Evolutionary conservation across 148 eudicot species (phyloP), one percentile per base, ranked within the genome.

Genomic region (Nepenthes gracilis): DNA sequence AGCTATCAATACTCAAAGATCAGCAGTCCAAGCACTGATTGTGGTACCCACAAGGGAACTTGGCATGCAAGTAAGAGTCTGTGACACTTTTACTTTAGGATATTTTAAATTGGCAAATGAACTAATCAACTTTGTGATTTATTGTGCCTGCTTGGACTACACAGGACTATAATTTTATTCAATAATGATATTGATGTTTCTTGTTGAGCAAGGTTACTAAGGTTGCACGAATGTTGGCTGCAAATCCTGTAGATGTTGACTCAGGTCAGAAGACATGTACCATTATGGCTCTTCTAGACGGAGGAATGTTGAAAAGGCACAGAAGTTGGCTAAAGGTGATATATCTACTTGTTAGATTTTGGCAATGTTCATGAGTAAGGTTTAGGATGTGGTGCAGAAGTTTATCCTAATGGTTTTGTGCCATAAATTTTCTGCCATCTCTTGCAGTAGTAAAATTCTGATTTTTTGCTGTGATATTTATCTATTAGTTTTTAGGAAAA

Each of bases 41-140:
- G 87, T 88, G 70, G 96, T 93, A 36, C 98, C 96, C 13, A 93
- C 94, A 23, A 80, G 96, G 77, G 98, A 93, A 74, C 98, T 93
- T 58, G 98, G 98, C 43, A 92, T 88, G 79, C 98, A 92, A 61
- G 98, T 92, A 74, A 70, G 85, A 57, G 4, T 54, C 47, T 52
- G 52, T 56, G 3, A 33, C 47, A 6, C 67, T 35, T 38, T 23
- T 40, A 33, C 23, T 23, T 23, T 23, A n/a, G n/a, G 34, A 36
- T 15, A 35, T 2, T 9, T 34, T 33, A 11, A 34, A 6, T 57
- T 10, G 23, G 14, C 38, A 23, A 23, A 23, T 23, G 23, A 23
- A 5, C 55, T 3, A 55, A 2, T 55, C 9, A 33, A 15, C 33
- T 54, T 7, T 33, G 33, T 32, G 36, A 55, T 33, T 36, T 55